A percentile compares a stretch with the other conserved stretches of the same genome.
These are phyloP conservation scores for Candida adriatica DNA, from an alignment of 805 yeast genomes.

Conservation along the genomic window DNA sequence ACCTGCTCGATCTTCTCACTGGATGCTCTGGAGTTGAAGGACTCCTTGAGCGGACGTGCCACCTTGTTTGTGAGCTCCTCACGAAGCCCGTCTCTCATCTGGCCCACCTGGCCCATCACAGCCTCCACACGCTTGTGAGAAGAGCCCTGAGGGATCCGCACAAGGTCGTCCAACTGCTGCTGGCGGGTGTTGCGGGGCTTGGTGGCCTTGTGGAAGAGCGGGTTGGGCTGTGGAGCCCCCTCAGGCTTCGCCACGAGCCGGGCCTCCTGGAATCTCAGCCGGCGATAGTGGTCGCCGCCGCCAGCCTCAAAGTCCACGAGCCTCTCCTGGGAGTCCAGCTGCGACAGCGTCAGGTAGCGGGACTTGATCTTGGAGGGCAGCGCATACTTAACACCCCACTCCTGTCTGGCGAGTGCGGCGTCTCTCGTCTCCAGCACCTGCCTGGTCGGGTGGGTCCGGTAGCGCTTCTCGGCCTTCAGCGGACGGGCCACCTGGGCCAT, in stretches of 20 bases:
- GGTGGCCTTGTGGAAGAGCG: conserved; percentile 24
- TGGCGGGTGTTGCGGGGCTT: conserved; percentile 24
- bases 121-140: conserved; percentile 6
- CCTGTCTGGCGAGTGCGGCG: conserved; percentile 55
- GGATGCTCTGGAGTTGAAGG: conserved; percentile 13
- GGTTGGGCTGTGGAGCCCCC: conserved; percentile 23
- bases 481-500: conserved; percentile 30
- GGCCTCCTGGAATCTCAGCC: conserved; percentile 62
- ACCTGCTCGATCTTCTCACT: conserved; percentile 25
- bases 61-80: conserved; percentile 45
- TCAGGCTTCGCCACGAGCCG: conserved; percentile 35
- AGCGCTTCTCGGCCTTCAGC: conserved; percentile 4
- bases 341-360: conserved; percentile 55
- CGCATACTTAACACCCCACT: conserved; percentile 70
- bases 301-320: conserved; percentile 67
- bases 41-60: conserved; percentile 33
- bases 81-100: conserved; percentile 45
- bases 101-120: conserved; percentile 5
- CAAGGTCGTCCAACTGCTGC: conserved; percentile 4
- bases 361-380: conserved; percentile 57
- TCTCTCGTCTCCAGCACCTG: conserved; percentile 68
- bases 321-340: conserved; percentile 58
- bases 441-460: conserved; percentile 47
- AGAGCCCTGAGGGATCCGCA: conserved; percentile 1
- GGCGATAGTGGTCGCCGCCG: conserved; percentile 52